Base-by-base conservation (phyloP, 805 yeast species). In the Saccharomycopsis selenospora region DNA sequence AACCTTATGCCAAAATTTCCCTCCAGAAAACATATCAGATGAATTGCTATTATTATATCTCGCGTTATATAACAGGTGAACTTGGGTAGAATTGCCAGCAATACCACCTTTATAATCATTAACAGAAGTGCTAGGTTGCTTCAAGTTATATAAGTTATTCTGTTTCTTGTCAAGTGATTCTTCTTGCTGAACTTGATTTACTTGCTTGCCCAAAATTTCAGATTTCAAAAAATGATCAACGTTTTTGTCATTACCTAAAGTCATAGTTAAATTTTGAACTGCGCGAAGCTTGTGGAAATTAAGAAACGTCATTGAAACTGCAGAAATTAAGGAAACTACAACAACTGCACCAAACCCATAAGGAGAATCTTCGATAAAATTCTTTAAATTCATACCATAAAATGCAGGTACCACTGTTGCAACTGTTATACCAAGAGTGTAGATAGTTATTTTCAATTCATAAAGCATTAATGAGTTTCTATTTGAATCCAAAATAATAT, bases 321-420 rank as follows among this genome's bases (percentile, higher is more conserved):
- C 93, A 51, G 74, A 71, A 0, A 77, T 13, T 2, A 77, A 53
- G 10, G 87, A 80, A 3, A 64, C n/a, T 1, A 56, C 49, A 1
- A 71, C 61, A 4, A 81, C 74, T 1, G 79, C 62, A 3, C 62
- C 60, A 60, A 87, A 85, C 27, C 96, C 96, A 52, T 74, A 72
- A 47, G 76, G 75, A 1, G 80, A 68, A 49, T 88, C 95, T 62
- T 91, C 99, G 20, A 91, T 80, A 60, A 85, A 88, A 65, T 90
- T 93, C 59, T 85, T 87, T 61, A 93, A 68, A 65, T 91, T 91
- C 98, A 91, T 91, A 36, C 99, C 99, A 64, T 90, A 93, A 8
- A 88, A 68, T 0, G 96, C 84, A 1, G 95, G 93, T 13, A 87
- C 62, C 55, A 85, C 86, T 42, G 95, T 68, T 1, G 93, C 83